Conservation (phyloP, 257 asterid species). For the Petunia axillaris region DNA sequence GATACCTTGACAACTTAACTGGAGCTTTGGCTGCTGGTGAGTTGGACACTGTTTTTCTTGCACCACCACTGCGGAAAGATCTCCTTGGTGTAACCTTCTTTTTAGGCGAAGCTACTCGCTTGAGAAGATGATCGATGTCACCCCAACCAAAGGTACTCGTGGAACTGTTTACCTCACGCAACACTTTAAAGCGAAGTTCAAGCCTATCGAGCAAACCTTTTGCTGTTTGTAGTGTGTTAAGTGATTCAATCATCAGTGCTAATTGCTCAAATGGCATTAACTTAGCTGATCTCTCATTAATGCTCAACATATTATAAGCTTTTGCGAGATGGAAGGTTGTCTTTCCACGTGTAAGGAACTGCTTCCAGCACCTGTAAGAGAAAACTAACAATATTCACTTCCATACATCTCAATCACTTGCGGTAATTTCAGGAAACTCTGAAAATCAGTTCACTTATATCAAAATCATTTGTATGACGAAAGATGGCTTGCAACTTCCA, state of each 20-base stretch:
- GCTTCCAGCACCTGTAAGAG: constrained; percentile 71
- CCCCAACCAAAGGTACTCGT: constrained; percentile 52
- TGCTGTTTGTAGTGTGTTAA: constrained; percentile 57
- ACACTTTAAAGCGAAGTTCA: constrained; percentile 63
- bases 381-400: constrained; percentile 21
- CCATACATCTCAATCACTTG: background rate
- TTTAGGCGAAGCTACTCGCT: constrained; percentile 75
- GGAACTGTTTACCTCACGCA: constrained; percentile 40
- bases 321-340: constrained; percentile 65
- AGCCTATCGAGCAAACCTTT: constrained; percentile 84
- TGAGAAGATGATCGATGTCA: constrained; percentile 92
- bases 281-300: constrained; percentile 64
- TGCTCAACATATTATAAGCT: constrained; percentile 62
- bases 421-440: constrained; percentile 2
- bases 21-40: constrained; percentile 43
- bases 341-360: constrained; percentile 48
- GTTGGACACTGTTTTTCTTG: constrained; percentile 37
- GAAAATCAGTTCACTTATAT: background rate
- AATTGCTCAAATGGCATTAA: constrained; percentile 92
- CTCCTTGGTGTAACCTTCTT: constrained; percentile 60
- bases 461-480: background rate
- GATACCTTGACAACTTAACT: constrained; percentile 66
- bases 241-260: constrained; percentile 72
- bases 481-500: background rate
- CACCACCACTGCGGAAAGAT: constrained; percentile 41